These are phyloP conservation scores for Neoarthrinium moseri DNA, from an alignment of 2,329 filamentous ascomycete genomes.

Conservation along the genomic window DNA sequence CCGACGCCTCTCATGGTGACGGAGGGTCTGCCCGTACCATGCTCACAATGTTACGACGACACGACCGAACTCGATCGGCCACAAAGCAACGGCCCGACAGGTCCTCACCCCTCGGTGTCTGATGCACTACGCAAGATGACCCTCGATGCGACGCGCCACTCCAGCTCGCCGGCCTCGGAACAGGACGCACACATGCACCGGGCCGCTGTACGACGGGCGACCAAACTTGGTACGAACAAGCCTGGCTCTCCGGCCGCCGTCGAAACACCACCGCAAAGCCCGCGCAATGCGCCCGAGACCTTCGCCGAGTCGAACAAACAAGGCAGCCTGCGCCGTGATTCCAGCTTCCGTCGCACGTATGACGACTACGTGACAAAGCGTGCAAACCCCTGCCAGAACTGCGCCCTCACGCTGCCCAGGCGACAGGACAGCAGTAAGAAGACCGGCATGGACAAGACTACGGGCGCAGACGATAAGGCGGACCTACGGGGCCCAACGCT, in stretches of 20 bases:
- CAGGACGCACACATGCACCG: slow-evolving; percentile 43
- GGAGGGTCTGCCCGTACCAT: slow-evolving; percentile 62
- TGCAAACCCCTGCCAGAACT: slow-evolving; percentile 66
- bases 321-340: slow-evolving; percentile 44
- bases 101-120: slow-evolving; percentile 37
- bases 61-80: slow-evolving; percentile 33
- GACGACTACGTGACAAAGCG: slow-evolving; percentile 64
- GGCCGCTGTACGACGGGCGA: slow-evolving; percentile 38
- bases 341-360: slow-evolving; percentile 61
- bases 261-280: slow-evolving; percentile 60
- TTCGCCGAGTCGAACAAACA: slow-evolving; percentile 10
- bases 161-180: slow-evolving; percentile 42
- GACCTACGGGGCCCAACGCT: slow-evolving; percentile 54
- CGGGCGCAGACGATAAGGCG: slow-evolving; percentile 24
- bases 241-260: slow-evolving; percentile 38
- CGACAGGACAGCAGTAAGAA: slow-evolving; percentile 31
- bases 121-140: slow-evolving; percentile 49
- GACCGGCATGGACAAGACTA: slow-evolving; percentile 16
- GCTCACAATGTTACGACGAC: slow-evolving; percentile 57
- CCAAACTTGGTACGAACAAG: slow-evolving; percentile 22
- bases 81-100: slow-evolving; percentile 37
- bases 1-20: slow-evolving; percentile 70
- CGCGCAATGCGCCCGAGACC: slow-evolving; percentile 38
- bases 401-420: slow-evolving; percentile 63
- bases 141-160: slow-evolving; percentile 38